Base-by-base conservation (phyloP, 2,329 filamentous ascomycete genomes). In the Venturia aucupariae region DNA sequence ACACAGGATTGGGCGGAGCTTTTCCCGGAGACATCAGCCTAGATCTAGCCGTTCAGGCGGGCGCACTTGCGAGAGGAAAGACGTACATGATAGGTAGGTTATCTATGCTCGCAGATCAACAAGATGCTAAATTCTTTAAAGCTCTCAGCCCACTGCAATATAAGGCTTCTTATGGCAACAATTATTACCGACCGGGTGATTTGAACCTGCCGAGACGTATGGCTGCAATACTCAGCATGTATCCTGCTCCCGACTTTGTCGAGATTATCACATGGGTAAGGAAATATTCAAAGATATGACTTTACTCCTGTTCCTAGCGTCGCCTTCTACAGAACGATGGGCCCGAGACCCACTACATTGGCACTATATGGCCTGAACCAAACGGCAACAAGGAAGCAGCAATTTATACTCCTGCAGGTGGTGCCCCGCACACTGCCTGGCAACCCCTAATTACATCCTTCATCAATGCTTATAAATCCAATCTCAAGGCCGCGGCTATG, bases 331-430 rank as follows among this genome's bases (percentile, higher is more conserved):
- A 55, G 51, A 75, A 76, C 64, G 73, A 75, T 62, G 74, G 71
- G 1, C 71, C 72, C 19, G 74, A 76, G 64, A 72, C 70, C 65
- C 75, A 77, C 67, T 76, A 77, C 67, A 71, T 76, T 46, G 74
- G 74, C 35, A 69, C 70, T 19, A 68, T 71, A 41, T 74, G 72
- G 71, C 64, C 69, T 7, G 74, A 76, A 63, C 69, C 70, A 27
- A 72, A 73, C 62, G 65, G 69, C 11, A 66, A 70, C 27, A 17
- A 44, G 13, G 42, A 60, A 19, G 51, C 65, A 1, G 19, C 35
- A 1, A 55, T 48, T 10, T 76, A 76, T 64, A 71, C 70, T 41
- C 72, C 72, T 63, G 67, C 69, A 48, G 68, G 69, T 51, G 59
- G 62, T 54, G 70, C 64, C 24, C 68, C 70, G 19, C 74, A 76